These are phyloP conservation scores for Coniferiporia weirii DNA, from an alignment of 1,284 basidiomycete species.

Conservation along the genomic window DNA sequence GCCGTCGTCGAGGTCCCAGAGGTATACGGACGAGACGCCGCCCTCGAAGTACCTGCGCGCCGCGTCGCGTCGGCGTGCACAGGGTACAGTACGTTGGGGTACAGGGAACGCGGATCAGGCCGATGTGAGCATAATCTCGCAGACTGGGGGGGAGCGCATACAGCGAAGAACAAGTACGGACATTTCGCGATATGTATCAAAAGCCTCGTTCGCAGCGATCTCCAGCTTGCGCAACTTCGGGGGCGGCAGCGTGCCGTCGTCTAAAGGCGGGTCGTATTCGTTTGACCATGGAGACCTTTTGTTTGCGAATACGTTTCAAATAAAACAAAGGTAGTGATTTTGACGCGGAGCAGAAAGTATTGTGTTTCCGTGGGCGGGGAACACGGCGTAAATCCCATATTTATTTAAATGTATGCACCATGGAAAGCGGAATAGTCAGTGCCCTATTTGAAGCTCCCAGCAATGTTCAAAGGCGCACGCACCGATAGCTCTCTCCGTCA, in stretches of 20 bases:
- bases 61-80: background rate
- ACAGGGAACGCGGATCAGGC: no score
- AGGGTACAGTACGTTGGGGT: no score
- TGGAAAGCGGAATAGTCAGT: background rate
- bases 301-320: no score
- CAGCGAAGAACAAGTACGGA: constrained; percentile 32
- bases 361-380: no score
- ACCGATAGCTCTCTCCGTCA: constrained; percentile 95
- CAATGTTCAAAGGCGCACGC: constrained; percentile 21
- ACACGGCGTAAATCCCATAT: no score
- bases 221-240: constrained; percentile 87
- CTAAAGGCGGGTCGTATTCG: constrained; percentile 83
- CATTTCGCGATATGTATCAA: constrained; percentile 97
- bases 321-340: no score
- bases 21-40: constrained; percentile 94
- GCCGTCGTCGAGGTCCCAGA: constrained; percentile 97
- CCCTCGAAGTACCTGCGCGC: constrained; percentile 88
- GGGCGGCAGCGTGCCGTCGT: constrained; percentile 84
- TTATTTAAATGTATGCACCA: background rate
- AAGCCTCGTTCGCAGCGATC: constrained; percentile 90
- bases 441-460: background rate
- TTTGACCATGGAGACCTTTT: constrained; percentile 97
- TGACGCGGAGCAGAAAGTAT: no score
- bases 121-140: background rate
- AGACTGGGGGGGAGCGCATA: background rate